Conservation (phyloP, 495 filamentous ascomycete species). For the Astrocystis sublimbata region DNA sequence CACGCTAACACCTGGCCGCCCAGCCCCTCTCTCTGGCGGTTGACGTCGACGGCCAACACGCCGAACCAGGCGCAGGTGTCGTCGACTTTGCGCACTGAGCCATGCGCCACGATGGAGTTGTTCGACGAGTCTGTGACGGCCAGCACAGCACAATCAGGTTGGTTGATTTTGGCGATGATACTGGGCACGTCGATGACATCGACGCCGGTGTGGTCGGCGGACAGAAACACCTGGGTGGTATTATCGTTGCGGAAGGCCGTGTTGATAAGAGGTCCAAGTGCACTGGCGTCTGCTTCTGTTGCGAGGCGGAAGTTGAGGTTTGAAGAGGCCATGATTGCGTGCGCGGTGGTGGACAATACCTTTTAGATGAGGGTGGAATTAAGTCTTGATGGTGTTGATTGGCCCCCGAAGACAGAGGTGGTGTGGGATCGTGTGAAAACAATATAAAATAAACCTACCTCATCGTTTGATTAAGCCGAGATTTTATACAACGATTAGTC, state of each 20-base stretch:
- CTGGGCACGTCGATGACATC: slow-evolving; percentile 27
- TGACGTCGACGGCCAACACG: slow-evolving; percentile 44
- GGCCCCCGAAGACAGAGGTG: no score
- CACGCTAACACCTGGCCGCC: slow-evolving; percentile 42
- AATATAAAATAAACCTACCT: no score
- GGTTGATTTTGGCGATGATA: slow-evolving; percentile 41
- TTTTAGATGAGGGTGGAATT: neutral
- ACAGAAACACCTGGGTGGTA: slow-evolving; percentile 20
- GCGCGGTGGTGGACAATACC: neutral
- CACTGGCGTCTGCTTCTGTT: slow-evolving; percentile 30
- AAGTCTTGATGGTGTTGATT: neutral
- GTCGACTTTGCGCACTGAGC: slow-evolving; percentile 31
- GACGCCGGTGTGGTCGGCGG: slow-evolving; percentile 26
- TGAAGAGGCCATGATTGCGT: slow-evolving; percentile 3
- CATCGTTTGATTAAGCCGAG: no score
- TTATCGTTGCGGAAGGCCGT: slow-evolving; percentile 35
- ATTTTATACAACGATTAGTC: no score
- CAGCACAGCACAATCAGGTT: slow-evolving; percentile 39
- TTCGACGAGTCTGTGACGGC: slow-evolving; percentile 28
- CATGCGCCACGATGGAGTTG: slow-evolving; percentile 35
- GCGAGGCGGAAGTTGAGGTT: slow-evolving; percentile 35
- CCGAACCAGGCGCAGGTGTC: slow-evolving; percentile 37
- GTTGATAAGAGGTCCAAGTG: slow-evolving; percentile 37
- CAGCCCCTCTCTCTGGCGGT: slow-evolving; percentile 40
- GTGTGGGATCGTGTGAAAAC: no score